Evolutionary conservation across 164 flowering plant genomes (phyloP).

Genomic region (Kingdonia uniflora): DNA sequence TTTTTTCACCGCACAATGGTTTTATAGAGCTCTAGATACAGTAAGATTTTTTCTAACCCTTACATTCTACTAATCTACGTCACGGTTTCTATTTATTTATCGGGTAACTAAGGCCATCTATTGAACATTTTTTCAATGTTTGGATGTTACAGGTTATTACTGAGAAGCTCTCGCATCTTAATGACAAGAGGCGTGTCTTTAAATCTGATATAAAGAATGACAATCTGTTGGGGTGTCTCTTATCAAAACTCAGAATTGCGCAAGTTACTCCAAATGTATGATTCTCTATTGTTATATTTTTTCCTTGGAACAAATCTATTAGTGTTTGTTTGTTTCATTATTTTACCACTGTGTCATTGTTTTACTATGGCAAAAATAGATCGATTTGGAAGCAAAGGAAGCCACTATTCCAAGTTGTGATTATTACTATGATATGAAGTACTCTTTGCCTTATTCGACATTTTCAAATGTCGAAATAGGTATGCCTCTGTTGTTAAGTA

Average conservation of each 20-base stretch:
- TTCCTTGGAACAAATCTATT: too few species aligned
- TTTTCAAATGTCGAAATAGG: constrained; percentile 15
- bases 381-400: constrained; percentile 21
- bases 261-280: constrained; percentile 33
- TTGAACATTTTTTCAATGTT: not conserved
- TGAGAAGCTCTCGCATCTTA: constrained; percentile 13
- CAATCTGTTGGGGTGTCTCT: constrained; percentile 52
- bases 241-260: constrained; percentile 36
- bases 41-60: constrained; percentile 23
- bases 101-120: too few species aligned
- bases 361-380: constrained; percentile 17
- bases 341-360: not conserved
- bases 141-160: constrained; percentile 16
- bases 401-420: constrained; percentile 27
- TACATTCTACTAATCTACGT: not conserved
- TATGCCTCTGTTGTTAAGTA: too few species aligned
- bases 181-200: constrained; percentile 45
- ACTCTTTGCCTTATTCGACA: constrained; percentile 33
- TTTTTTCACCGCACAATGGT: constrained; percentile 68
- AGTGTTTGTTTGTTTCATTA: not conserved
- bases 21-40: constrained; percentile 56
- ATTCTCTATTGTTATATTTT: too few species aligned
- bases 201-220: constrained; percentile 48
- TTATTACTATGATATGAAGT: constrained; percentile 50
- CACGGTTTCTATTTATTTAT: too few species aligned